Evolutionary conservation across 1,284 basidiomycete genomes (phyloP), one percentile per base, ranked within the genome.

Genomic region (Waitea zeae): DNA sequence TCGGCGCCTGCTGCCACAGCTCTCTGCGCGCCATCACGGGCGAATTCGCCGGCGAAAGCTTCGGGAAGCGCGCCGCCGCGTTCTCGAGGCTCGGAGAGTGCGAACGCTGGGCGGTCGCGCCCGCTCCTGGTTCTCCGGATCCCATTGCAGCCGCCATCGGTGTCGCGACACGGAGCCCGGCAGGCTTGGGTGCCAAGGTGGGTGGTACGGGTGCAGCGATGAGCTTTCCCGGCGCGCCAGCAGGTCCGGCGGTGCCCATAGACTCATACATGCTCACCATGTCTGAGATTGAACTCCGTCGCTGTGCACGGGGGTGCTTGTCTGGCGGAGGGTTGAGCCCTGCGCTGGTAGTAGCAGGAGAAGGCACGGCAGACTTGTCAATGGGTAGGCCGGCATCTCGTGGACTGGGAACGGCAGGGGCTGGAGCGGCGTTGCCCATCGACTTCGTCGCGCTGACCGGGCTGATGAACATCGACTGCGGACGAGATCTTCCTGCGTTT

Each of bases 231-330:
- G n/a, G n/a, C n/a, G n/a, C n/a, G n/a, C n/a, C n/a, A n/a, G n/a
- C n/a, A n/a, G n/a, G n/a, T 54, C 14, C 44, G 27, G 58, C n/a
- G 22, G 22, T 26, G n/a, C 22, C 64, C 38, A 81, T 73, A 6
- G 70, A 67, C 50, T 86, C 81, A 48, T 73, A 86, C 30, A 59
- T 64, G 42, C 79, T 76, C 14, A 86, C 82, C 66, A 84, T 81
- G 46, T 84, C 72, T 31, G 80, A 70, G 40, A 84, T 86, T 0
- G 82, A 86, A 12, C 72, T 77, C 31, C 81, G 20, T 46, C 49
- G 14, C n/a, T 26, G 22, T 26, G 22, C 22, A 7, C 22, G 22
- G 7, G n/a, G 7, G n/a, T n/a, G 22, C 7, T 7, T 26, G 22
- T 26, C 22, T 7, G 22, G 22, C n/a, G 22, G 22, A 26, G 22